phyloP scores from a whole-genome alignment of 331 rosid genomes.

The Stylosanthes scabra region DNA sequence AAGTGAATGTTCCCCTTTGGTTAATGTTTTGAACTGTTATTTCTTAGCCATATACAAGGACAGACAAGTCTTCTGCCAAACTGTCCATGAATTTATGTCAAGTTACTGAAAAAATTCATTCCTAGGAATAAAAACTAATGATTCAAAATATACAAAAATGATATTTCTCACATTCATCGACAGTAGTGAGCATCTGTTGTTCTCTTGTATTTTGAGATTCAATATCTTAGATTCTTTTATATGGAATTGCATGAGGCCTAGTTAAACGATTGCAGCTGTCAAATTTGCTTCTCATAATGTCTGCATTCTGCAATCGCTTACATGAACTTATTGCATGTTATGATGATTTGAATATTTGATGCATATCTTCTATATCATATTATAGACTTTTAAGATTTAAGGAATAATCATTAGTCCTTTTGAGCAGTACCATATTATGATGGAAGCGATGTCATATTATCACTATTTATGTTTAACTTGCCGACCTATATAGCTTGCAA shows the following conservation, averaged over 20 bases:
- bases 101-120: constrained; percentile 1
- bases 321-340: constrained; percentile 20
- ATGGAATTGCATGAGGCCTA: not conserved
- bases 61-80: not conserved
- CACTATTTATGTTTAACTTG: not conserved
- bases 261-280: constrained; percentile 4
- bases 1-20: constrained; percentile 44
- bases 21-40: constrained; percentile 15
- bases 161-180: constrained; percentile 5
- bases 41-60: not conserved
- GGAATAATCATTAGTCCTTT: not conserved
- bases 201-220: not conserved
- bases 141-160: not conserved
- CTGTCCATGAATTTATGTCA: not conserved
- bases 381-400: constrained; percentile 2
- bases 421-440: constrained; percentile 3
- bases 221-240: not conserved
- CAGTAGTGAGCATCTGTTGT: not conserved
- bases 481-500: not conserved
- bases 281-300: constrained; percentile 7
- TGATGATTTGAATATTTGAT: not conserved
- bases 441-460: constrained; percentile 14
- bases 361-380: constrained; percentile 11
- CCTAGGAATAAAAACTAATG: constrained; percentile 5
- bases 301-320: not conserved